Evolutionary conservation across 768 basidiomycete species (phyloP), one percentile per base, ranked within the genome.

Genomic region (Boletus rubescentipes): DNA sequence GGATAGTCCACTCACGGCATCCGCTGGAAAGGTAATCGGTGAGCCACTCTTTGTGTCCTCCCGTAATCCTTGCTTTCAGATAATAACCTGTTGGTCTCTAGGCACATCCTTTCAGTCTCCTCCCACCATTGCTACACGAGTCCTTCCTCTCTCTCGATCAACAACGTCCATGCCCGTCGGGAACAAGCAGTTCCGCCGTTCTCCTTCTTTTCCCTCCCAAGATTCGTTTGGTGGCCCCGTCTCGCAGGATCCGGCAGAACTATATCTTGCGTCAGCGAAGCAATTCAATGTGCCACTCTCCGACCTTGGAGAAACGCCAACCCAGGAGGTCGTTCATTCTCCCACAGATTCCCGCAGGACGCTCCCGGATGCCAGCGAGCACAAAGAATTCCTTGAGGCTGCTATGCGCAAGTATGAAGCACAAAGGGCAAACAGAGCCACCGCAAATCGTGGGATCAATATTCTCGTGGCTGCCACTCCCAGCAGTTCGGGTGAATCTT

Each of bases 171-270:
- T 69, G 53, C 67, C 58, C 14, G 50, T 59, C 49, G 59, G 56
- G 14, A 62, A 61, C 18, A 59, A 55, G 23, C 58, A 53, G n/a
- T 60, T 53, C 45, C 63, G 44, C 42, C 67, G 75, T 23, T 75
- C 75, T n/a, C 70, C 69, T 20, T 74, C 75, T 7, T 62, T 61
- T 35, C 65, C 67, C 9, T 84, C 85, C 4, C 77, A 81, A 64
- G 86, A 87, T 65, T 88, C 87, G 2, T 86, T 89, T 54, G 84
- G 77, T 37, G 80, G 76, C 32, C 73, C 75, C 34, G 56, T 76
- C n/a, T 74, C 78, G 2, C 74, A 76, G 35, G 78, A 84, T 53
- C 76, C 75, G 9, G 76, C 77, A 29, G 72, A 76, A 48, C 68
- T 65, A 26, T 80, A 76, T 57, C 57, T 85, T 5, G 75, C 79